Percentiles rank a stretch among this genome's conserved stretches.
Conservation (phyloP, 1,284 basidiomycete genomes). For the Grifola frondosa region DNA sequence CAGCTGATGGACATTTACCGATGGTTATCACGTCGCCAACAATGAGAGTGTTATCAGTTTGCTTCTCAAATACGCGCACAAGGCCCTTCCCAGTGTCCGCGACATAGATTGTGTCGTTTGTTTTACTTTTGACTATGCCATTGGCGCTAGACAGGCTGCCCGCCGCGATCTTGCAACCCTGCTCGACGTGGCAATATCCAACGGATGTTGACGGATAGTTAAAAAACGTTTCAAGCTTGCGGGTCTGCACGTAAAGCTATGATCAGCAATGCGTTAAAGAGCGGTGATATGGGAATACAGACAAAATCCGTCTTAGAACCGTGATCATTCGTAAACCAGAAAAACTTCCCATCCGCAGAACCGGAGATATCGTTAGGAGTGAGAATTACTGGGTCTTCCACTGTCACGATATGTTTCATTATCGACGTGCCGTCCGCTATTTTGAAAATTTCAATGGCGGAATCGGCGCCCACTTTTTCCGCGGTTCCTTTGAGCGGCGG, state of each 20-base stretch:
- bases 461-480: slow-evolving; percentile 62
- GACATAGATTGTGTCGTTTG: slow-evolving; percentile 60
- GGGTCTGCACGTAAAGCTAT: slow-evolving; percentile 32
- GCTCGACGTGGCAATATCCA: slow-evolving; percentile 55
- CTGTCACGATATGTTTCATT: slow-evolving; percentile 57
- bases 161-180: slow-evolving; percentile 59
- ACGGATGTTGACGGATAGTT: slow-evolving; percentile 39
- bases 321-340: slow-evolving; percentile 72
- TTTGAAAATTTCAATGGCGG: slow-evolving; percentile 70
- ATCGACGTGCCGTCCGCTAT: slow-evolving; percentile 44
- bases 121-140: slow-evolving; percentile 50
- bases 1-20: slow-evolving; percentile 31
- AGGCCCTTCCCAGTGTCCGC: slow-evolving; percentile 40
- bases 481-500: slow-evolving; percentile 40
- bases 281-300: slow-evolving; percentile 20
- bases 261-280: slow-evolving; percentile 3
- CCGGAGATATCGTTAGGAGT: slow-evolving; percentile 75
- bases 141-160: slow-evolving; percentile 47
- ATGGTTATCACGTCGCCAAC: slow-evolving; percentile 44
- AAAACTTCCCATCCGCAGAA: slow-evolving; percentile 54
- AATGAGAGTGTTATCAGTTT: slow-evolving; percentile 54
- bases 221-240: slow-evolving; percentile 18
- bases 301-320: slow-evolving; percentile 55
- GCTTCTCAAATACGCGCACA: slow-evolving; percentile 52
- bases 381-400: slow-evolving; percentile 54